Conservation (phyloP, 108 stramenopile genomes). For the Discostella stelligeroides region DNA sequence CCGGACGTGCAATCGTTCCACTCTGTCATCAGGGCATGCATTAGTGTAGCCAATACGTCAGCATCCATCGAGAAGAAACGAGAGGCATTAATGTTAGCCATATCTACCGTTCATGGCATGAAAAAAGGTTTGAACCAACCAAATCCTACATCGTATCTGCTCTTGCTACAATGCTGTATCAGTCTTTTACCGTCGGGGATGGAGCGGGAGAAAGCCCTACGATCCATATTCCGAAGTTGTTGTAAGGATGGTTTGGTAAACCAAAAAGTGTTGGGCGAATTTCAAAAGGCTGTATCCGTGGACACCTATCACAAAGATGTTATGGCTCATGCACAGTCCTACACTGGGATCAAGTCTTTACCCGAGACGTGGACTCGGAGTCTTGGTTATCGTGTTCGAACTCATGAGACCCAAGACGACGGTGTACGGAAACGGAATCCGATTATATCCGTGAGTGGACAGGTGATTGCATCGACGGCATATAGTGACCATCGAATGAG, state of each 20-base stretch:
- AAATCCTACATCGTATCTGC: constrained; percentile 63
- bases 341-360: constrained; percentile 51
- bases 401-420: constrained; percentile 41
- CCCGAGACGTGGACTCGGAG: constrained; percentile 81
- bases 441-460: constrained; percentile 65
- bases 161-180: constrained; percentile 63
- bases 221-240: constrained; percentile 66
- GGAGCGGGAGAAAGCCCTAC: constrained; percentile 62
- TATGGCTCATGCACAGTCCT: constrained; percentile 46
- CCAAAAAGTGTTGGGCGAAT: constrained; percentile 53
- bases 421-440: constrained; percentile 51
- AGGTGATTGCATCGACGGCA: constrained; percentile 58
- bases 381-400: constrained; percentile 55
- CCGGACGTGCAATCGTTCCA: constrained; percentile 55
- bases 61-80: constrained; percentile 21
- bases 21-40: constrained; percentile 67
- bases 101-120: constrained; percentile 54
- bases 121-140: constrained; percentile 49
- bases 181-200: constrained; percentile 47
- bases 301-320: constrained; percentile 68
- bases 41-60: constrained; percentile 17
- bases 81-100: constrained; percentile 41
- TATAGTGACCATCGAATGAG: constrained; percentile 76
- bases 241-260: constrained; percentile 76
- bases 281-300: constrained; percentile 53